Conservation (phyloP, 2,329 filamentous ascomycete genomes). For the Aureobasidium subglaciale region DNA sequence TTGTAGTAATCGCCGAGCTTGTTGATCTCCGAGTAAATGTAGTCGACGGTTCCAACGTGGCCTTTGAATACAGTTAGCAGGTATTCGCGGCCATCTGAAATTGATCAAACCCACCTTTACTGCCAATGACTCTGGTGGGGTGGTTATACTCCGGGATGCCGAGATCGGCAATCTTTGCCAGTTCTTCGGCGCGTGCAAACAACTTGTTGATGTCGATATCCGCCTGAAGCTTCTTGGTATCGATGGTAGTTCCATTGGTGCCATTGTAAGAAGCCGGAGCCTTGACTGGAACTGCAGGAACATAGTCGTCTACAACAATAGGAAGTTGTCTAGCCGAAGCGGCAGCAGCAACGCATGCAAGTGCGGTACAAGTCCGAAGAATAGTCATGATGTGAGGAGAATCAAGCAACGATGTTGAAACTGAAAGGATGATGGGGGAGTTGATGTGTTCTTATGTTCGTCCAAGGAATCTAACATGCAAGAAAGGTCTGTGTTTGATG, state of each 20-base stretch:
- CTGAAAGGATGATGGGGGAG: background rate
- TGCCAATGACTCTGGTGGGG: slow-evolving; percentile 65
- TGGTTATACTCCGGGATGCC: slow-evolving; percentile 56
- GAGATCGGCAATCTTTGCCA: slow-evolving; percentile 56
- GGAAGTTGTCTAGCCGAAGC: slow-evolving; percentile 12
- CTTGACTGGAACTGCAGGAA: background rate
- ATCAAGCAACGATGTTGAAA: background rate
- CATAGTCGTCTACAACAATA: background rate
- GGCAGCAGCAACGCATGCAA: slow-evolving; percentile 10
- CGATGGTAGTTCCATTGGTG: background rate
- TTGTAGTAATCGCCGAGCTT: slow-evolving; percentile 55
- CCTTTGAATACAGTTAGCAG: background rate
- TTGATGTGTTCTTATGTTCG: background rate
- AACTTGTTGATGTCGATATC: slow-evolving; percentile 52
- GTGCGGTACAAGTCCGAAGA: slow-evolving; percentile 4
- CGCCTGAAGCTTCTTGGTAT: slow-evolving; percentile 39
- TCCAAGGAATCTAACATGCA: background rate
- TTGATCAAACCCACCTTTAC: slow-evolving; percentile 41
- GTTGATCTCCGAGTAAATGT: slow-evolving; percentile 28
- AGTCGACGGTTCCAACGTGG: slow-evolving; percentile 24
- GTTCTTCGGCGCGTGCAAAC: slow-evolving; percentile 50
- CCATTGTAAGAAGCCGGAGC: background rate
- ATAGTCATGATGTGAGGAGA: background rate
- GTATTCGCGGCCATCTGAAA: background rate
- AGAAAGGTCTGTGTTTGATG: background rate